phyloP scores from a whole-genome alignment of 73 alveolate species.

The Tetrahymena elliotti region DNA sequence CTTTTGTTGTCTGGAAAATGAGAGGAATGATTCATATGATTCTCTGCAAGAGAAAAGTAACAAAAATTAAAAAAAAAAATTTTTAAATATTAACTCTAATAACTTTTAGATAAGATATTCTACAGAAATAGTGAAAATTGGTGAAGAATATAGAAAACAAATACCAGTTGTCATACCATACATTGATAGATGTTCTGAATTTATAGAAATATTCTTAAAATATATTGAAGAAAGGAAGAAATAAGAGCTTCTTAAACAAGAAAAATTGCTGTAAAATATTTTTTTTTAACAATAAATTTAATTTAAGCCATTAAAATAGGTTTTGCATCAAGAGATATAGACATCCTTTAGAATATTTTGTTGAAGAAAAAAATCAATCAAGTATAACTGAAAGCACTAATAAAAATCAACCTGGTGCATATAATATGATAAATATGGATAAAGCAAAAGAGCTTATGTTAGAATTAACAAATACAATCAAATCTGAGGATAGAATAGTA shows the following conservation, averaged over 20 bases:
- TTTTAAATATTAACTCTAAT: neutral
- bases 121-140: neutral
- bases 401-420: neutral
- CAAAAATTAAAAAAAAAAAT: neutral
- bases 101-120: neutral
- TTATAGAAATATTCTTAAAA: neutral
- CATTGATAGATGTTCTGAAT: neutral
- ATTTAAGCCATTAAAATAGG: neutral
- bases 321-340: neutral
- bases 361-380: neutral
- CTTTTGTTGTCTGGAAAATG: neutral
- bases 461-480: neutral
- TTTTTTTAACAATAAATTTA: neutral
- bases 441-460: neutral
- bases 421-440: neutral
- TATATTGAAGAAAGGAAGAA: neutral
- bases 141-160: neutral
- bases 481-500: neutral
- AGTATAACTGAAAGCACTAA: neutral
- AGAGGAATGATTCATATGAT: neutral
- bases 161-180: neutral
- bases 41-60: neutral
- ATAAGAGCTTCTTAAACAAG: neutral
- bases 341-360: neutral
- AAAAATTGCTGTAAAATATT: neutral